These are phyloP conservation scores for Hypomontagnella monticulosa DNA, from an alignment of 495 filamentous ascomycete species.

Conservation along the genomic window DNA sequence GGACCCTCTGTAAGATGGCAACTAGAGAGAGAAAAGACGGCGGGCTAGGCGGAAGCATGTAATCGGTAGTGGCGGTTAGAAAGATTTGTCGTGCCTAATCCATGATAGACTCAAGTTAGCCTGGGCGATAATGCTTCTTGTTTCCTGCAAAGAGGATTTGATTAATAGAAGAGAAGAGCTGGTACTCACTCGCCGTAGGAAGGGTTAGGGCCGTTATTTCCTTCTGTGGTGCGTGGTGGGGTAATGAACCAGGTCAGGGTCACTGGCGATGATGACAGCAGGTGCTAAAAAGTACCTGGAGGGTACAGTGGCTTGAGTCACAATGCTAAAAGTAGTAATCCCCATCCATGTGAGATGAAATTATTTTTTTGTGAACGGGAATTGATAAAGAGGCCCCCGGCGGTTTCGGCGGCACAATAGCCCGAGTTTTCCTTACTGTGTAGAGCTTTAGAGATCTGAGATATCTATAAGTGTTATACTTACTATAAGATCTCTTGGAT, in stretches of 20 bases:
- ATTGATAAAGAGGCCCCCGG: no score
- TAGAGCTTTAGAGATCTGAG: no score
- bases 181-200: background rate
- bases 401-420: no score
- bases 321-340: no score
- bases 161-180: slow-evolving; percentile 2
- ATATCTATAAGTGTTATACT: no score
- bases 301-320: no score
- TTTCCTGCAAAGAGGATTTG: background rate
- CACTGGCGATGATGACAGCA: slow-evolving; percentile 12
- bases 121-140: slow-evolving; percentile 1
- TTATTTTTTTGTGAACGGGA: slow-evolving; percentile 29
- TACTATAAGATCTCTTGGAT: no score
- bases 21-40: slow-evolving; percentile 3
- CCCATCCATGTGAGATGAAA: background rate
- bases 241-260: slow-evolving; percentile 7
- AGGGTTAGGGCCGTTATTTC: slow-evolving; percentile 37
- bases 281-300: background rate
- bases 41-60: slow-evolving; percentile 13
- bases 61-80: background rate
- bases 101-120: background rate
- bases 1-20: background rate
- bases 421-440: no score
- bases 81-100: background rate
- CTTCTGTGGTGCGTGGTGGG: slow-evolving; percentile 27